Evolutionary conservation across 2,329 filamentous ascomycete species (phyloP).

Genomic region (Aureobasidium vineae): DNA sequence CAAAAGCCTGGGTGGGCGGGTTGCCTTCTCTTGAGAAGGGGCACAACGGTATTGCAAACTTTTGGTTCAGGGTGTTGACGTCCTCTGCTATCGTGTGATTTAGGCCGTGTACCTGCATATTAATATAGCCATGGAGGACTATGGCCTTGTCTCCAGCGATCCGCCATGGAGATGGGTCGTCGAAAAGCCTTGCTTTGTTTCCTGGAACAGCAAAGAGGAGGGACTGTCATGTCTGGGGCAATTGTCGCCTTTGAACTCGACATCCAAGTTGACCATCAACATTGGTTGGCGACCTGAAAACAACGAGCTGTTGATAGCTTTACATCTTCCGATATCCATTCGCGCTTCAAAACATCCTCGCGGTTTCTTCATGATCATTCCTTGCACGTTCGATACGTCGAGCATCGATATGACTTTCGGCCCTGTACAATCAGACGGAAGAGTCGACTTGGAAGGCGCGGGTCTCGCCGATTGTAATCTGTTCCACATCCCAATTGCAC

Average conservation of each 20-base stretch:
- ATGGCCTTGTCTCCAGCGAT: neutral
- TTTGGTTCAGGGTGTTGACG: neutral
- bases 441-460: neutral
- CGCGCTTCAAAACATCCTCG: constrained; percentile 2
- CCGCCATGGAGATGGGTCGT: constrained; percentile 12
- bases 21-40: constrained; percentile 1
- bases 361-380: constrained; percentile 13
- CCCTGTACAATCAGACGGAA: neutral
- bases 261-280: neutral
- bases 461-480: neutral
- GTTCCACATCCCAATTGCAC: neutral
- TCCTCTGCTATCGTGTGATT: neutral
- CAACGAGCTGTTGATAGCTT: constrained; percentile 12
- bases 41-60: neutral
- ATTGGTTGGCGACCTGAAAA: neutral
- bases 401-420: neutral
- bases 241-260: neutral
- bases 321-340: constrained; percentile 9
- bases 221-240: neutral
- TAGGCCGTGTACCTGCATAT: neutral
- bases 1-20: constrained; percentile 9
- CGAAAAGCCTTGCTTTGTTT: neutral
- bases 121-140: neutral
- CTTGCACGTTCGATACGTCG: neutral
- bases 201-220: constrained; percentile 12